Percentiles rank a stretch among this genome's conserved stretches.
Conservation (phyloP, 2,329 filamentous ascomycete genomes). For the Alternaria sp. region DNA sequence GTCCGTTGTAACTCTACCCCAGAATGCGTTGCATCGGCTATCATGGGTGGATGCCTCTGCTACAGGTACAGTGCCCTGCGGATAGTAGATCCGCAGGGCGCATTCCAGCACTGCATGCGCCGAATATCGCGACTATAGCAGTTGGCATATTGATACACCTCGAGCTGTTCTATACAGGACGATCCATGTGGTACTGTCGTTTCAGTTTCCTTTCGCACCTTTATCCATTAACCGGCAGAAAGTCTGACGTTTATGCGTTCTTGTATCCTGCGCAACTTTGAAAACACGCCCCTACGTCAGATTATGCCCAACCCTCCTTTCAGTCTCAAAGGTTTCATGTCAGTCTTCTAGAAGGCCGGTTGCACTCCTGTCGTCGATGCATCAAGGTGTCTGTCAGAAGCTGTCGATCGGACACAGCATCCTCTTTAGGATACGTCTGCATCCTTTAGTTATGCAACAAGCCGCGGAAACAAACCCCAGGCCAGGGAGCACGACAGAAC, state of each 20-base stretch:
- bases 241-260: constrained; percentile 40
- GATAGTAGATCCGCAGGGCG: background rate
- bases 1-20: background rate
- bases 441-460: constrained; percentile 23
- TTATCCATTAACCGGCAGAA: constrained; percentile 22
- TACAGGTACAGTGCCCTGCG: background rate
- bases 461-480: constrained; percentile 17
- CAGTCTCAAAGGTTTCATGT: constrained; percentile 43
- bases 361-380: constrained; percentile 27
- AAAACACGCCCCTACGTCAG: constrained; percentile 29
- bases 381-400: constrained; percentile 34
- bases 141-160: constrained; percentile 23
- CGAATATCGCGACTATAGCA: constrained; percentile 10
- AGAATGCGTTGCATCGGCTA: constrained; percentile 1
- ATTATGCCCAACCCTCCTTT: constrained; percentile 31
- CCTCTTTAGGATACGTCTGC: constrained; percentile 25
- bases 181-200: constrained; percentile 29
- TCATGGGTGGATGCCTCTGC: background rate
- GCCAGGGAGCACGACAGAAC: constrained; percentile 13
- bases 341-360: constrained; percentile 42
- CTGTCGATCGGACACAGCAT: constrained; percentile 30
- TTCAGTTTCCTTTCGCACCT: constrained; percentile 32
- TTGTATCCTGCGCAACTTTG: constrained; percentile 30
- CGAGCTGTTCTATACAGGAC: constrained; percentile 17
- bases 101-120: constrained; percentile 9